Evolutionary conservation across 2,329 filamentous ascomycete genomes (phyloP).

Genomic region (Scedosporium boydii): DNA sequence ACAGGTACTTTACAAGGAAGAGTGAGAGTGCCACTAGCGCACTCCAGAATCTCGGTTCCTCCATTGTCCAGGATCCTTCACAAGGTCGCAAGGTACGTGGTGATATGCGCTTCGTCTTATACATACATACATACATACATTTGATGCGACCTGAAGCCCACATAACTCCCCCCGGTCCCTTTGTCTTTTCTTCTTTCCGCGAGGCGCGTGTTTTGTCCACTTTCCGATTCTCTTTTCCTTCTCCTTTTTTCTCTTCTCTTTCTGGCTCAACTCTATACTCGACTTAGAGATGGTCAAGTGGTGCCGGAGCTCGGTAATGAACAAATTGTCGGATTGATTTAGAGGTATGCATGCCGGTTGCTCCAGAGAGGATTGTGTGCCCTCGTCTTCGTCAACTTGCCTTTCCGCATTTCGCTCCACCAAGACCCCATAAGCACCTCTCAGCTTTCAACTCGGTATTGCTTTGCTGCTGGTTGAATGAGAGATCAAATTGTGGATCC

Average conservation of each 20-base stretch:
- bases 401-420: too few species aligned
- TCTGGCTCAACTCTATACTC: not conserved
- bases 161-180: not conserved
- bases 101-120: not conserved
- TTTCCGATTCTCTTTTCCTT: not conserved
- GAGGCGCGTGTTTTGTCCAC: not conserved
- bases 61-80: not conserved
- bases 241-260: not conserved
- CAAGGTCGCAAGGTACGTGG: not conserved
- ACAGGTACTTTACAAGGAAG: not conserved
- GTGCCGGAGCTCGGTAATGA: not conserved
- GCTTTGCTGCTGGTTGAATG: not conserved
- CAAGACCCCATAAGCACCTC: too few species aligned
- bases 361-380: not conserved
- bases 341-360: not conserved
- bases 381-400: not conserved
- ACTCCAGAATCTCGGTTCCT: not conserved
- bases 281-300: not conserved
- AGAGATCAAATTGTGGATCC: not conserved
- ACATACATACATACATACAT: not conserved
- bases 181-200: not conserved
- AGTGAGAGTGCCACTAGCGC: not conserved
- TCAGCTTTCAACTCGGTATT: not conserved
- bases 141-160: not conserved
- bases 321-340: not conserved